Conservation (phyloP, 202 grass and related monocot species). For the Cymbopogon flexuosus region DNA sequence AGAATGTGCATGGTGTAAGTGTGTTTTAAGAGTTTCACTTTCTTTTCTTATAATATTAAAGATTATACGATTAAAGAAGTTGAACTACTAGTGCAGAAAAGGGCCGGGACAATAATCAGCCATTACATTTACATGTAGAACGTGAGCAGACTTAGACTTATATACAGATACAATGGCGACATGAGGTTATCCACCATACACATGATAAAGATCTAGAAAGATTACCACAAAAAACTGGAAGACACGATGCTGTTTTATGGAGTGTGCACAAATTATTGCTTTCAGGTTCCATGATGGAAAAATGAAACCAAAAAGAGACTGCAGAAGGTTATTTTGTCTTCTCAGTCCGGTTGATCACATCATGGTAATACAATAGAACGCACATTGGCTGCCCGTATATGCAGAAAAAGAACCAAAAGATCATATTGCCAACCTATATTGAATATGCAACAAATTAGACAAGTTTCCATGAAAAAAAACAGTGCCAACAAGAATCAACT, state of each 20-base stretch:
- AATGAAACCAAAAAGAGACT: background rate
- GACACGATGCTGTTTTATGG: background rate
- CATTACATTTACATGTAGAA: background rate
- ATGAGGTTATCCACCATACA: background rate
- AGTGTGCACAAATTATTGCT: conserved; percentile 26
- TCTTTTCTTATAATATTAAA: too few relatives aligned
- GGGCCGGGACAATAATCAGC: background rate
- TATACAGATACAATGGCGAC: conserved; percentile 17
- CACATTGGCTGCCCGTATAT: conserved; percentile 76
- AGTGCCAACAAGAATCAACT: background rate
- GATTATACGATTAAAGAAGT: background rate
- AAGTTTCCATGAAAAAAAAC: background rate
- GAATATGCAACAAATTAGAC: conserved; percentile 12
- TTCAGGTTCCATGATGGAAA: background rate
- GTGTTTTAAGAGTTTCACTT: too few relatives aligned
- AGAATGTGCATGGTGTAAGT: too few relatives aligned
- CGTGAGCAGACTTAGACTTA: background rate
- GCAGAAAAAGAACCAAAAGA: conserved; percentile 82
- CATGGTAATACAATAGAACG: conserved; percentile 69
- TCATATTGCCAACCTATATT: conserved; percentile 77
- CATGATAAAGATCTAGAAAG: background rate
- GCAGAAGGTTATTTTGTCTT: conserved; percentile 19
- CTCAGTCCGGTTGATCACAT: conserved; percentile 67
- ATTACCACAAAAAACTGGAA: background rate
- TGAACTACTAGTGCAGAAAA: background rate